Base-by-base conservation (phyloP, 768 basidiomycete genomes). In the Macrolepiota dolichaula region DNA sequence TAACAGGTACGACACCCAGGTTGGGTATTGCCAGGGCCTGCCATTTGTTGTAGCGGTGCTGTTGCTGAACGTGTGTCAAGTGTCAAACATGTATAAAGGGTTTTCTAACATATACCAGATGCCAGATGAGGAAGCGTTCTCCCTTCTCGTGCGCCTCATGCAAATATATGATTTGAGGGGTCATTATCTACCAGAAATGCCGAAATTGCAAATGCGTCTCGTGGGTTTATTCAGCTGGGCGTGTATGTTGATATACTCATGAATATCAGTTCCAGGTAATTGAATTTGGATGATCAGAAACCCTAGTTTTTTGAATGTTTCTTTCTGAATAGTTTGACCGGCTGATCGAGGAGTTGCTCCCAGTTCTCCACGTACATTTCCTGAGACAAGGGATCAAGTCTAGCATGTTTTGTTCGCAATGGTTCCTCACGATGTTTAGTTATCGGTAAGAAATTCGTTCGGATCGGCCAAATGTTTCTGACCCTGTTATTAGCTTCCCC, bases 121-220 rank as follows among this genome's bases (percentile, higher is more conserved):
- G 97, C 97, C 97, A 24, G 97, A 98, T 64, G 97, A 99, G 76
- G 96, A 98, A 75, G 96, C 96, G 0, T 99, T 99, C 73, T 96
- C 91, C 64, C 84, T 98, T 11, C 82, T 98, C 10, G 95, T 98
- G 29, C 82, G 97, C 56, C 74, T 99, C 15, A 98, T 98, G 97
- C 81, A 97, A 62, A 91, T 96, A 0, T 98, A 99, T 70, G 96
- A 96, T 72, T 80, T 98, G 2, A 87, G 96, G 47, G 94, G 94
- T 1, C 96, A 98, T 74, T 99, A 95, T 75, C 79, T 98, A n/a
- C 96, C 97, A 3, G 96, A 99, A 69, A 99, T 99, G 97, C 97
- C 97, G 0, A 96, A 94, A 66, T 73, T 99, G 4, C 97, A 98
- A 71, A 77, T 95, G 46, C 92, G 96, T 22, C 82, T 99, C 62